These are phyloP conservation scores for Camellia oleifera DNA, from an alignment of 179 eudicot genomes.

Conservation along the genomic window DNA sequence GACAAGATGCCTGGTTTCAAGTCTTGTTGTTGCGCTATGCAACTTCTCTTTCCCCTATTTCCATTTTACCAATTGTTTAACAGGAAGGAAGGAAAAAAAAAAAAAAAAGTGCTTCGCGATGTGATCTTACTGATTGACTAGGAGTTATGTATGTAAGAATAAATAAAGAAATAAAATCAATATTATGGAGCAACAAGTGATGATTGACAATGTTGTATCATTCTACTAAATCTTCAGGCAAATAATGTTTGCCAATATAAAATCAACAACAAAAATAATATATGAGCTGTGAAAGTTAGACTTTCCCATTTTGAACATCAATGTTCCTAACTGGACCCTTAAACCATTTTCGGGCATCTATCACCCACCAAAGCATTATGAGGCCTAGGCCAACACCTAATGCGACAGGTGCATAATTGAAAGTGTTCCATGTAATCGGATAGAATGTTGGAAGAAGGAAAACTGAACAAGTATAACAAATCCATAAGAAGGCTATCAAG, in stretches of 20 bases:
- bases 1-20: too few species aligned
- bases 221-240: too few species aligned
- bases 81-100: too few species aligned
- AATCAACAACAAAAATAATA: not conserved
- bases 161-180: too few species aligned
- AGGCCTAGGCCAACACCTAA: conserved; percentile 42
- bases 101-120: not conserved
- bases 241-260: too few species aligned
- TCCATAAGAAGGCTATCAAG: conserved; percentile 48
- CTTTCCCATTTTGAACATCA: conserved; percentile 39
- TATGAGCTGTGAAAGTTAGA: conserved; percentile 20
- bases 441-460: conserved; percentile 51
- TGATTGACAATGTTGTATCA: too few species aligned
- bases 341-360: conserved; percentile 62
- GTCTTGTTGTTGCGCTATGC: too few species aligned
- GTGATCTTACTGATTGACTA: not conserved
- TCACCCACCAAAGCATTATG: conserved; percentile 56
- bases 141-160: not conserved
- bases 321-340: conserved; percentile 65
- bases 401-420: conserved; percentile 59
- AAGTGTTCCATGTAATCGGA: conserved; percentile 45
- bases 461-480: conserved; percentile 54
- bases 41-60: too few species aligned
- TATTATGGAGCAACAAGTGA: too few species aligned
- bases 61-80: too few species aligned